These are phyloP conservation scores for Mentha longifolia DNA, from an alignment of 257 asterid genomes.

Conservation along the genomic window DNA sequence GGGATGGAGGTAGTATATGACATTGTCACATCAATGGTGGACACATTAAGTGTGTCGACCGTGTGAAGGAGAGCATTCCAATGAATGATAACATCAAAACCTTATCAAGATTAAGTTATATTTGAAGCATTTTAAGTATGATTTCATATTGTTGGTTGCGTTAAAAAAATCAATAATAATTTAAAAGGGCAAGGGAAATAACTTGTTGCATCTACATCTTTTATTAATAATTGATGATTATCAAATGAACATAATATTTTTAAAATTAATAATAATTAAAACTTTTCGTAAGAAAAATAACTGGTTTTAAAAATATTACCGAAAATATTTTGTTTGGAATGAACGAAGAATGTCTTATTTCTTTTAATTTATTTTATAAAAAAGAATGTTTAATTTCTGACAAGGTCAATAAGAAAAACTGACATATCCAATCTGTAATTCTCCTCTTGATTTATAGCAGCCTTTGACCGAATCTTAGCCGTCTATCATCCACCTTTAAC, in stretches of 20 bases:
- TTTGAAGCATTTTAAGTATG: background rate
- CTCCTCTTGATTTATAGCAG: constrained; percentile 44
- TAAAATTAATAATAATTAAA: no score
- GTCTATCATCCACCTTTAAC: constrained; percentile 38
- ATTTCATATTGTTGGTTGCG: background rate
- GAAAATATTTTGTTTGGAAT: background rate
- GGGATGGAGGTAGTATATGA: no score
- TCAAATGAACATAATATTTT: no score
- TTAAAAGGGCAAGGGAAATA: background rate
- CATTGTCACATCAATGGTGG: no score
- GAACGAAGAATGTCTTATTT: constrained; percentile 40
- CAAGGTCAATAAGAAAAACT: constrained; percentile 36
- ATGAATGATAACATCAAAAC: background rate
- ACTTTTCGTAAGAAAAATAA: no score
- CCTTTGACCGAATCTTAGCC: constrained; percentile 82
- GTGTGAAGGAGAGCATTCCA: no score
- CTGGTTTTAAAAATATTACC: no score
- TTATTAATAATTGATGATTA: no score
- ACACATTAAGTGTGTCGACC: no score
- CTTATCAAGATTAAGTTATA: background rate
- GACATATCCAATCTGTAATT: constrained; percentile 43
- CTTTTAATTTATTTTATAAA: no score
- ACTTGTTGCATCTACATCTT: no score
- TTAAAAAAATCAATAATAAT: no score
- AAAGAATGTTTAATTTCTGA: constrained; percentile 58